These are phyloP conservation scores for Aspergillus jensenii DNA, from an alignment of 2,329 filamentous ascomycete genomes.

Conservation along the genomic window DNA sequence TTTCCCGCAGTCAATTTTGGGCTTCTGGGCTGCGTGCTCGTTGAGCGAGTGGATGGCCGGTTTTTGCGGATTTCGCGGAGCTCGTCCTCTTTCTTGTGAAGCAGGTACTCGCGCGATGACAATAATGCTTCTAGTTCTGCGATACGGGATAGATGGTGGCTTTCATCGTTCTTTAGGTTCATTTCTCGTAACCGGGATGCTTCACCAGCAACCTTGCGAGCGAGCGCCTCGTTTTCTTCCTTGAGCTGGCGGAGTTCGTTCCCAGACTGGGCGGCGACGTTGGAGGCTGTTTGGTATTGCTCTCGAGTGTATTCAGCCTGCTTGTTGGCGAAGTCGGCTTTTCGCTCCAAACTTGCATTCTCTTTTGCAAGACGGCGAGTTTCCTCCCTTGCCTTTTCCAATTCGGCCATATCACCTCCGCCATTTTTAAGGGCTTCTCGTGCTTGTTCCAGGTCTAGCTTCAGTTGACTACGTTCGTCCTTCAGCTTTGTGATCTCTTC, in stretches of 20 bases:
- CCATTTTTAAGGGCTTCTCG: slow-evolving; percentile 40
- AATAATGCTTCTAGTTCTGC: slow-evolving; percentile 39
- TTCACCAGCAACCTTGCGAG: slow-evolving; percentile 38
- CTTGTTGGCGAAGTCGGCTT: slow-evolving; percentile 41
- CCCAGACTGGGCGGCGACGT: slow-evolving; percentile 41
- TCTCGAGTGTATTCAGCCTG: slow-evolving; percentile 48
- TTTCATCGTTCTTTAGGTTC: slow-evolving; percentile 34
- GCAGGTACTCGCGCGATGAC: slow-evolving; percentile 37
- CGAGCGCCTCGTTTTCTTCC: slow-evolving; percentile 38
- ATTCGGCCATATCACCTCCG: slow-evolving; percentile 40
- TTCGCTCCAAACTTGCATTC: slow-evolving; percentile 35
- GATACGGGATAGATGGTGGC: slow-evolving; percentile 37
- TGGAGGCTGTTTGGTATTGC: slow-evolving; percentile 50
- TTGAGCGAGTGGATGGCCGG: slow-evolving; percentile 43
- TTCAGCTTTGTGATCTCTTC: slow-evolving; percentile 42
- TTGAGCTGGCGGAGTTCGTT: slow-evolving; percentile 39
- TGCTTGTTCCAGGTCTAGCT: slow-evolving; percentile 40
- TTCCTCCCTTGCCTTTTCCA: slow-evolving; percentile 43
- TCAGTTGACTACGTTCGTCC: slow-evolving; percentile 39
- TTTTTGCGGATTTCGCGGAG: slow-evolving; percentile 45
- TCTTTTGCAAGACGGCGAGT: slow-evolving; percentile 37
- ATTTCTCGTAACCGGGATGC: slow-evolving; percentile 38
- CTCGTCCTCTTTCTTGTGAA: slow-evolving; percentile 47
- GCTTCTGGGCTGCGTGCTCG: slow-evolving; percentile 44
- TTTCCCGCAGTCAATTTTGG: slow-evolving; percentile 35